Percentiles rank a stretch among this genome's conserved stretches.
These are phyloP conservation scores for Exophiala sp. DNA, from an alignment of 2,329 filamentous ascomycete species.

Conservation along the genomic window DNA sequence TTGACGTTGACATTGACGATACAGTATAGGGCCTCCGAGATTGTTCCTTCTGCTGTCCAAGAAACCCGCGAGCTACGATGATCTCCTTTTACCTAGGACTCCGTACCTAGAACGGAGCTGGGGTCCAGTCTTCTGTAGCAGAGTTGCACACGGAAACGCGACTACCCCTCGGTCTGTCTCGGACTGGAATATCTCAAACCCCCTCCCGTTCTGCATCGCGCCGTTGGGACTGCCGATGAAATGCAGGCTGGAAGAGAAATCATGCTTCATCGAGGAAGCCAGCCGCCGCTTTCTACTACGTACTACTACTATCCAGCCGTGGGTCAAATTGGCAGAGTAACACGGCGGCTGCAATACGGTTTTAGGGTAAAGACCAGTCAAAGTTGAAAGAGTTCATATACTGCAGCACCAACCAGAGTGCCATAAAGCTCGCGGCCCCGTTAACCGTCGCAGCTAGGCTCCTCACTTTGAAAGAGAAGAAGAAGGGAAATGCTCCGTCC, in stretches of 20 bases:
- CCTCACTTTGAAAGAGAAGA: neutral
- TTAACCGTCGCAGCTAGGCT: neutral
- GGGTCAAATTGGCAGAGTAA: slow-evolving; percentile 16
- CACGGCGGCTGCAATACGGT: slow-evolving; percentile 13
- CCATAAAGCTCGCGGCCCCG: slow-evolving; percentile 4
- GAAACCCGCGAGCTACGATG: no score
- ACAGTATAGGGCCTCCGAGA: no score
- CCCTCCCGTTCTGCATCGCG: neutral
- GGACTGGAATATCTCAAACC: neutral
- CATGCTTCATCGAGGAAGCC: no score
- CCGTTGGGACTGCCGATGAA: slow-evolving; percentile 2
- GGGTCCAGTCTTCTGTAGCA: no score
- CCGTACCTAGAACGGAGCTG: no score
- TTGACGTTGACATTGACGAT: no score
- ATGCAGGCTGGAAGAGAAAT: no score
- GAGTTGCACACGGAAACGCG: no score
- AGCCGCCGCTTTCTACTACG: no score
- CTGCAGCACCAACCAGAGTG: slow-evolving; percentile 12
- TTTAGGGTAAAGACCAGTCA: neutral
- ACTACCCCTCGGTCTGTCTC: neutral
- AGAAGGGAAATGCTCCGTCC: slow-evolving; percentile 5
- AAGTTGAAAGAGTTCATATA: slow-evolving; percentile 1
- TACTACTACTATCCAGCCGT: slow-evolving; percentile 4
- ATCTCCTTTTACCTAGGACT: no score
- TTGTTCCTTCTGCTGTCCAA: no score